phyloP scores from a whole-genome alignment of 495 filamentous ascomycete species.

The Talaromyces ruber region DNA sequence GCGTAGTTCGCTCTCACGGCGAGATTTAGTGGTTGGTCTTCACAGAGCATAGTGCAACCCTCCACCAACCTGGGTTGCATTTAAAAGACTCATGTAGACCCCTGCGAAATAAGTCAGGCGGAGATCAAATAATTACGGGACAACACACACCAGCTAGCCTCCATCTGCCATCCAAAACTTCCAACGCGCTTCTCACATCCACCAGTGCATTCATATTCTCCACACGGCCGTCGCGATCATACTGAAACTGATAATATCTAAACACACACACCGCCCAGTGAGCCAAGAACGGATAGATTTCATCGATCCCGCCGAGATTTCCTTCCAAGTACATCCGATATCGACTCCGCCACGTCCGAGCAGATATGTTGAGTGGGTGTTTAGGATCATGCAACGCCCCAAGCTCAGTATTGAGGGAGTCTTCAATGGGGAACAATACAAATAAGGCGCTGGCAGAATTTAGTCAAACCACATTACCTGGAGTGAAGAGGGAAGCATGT shows the following conservation, averaged over 20 bases:
- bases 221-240: constrained; percentile 7
- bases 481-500: neutral
- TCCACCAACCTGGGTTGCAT: neutral
- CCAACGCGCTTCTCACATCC: constrained; percentile 2
- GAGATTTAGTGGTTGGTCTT: neutral
- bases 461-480: neutral
- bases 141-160: constrained; percentile 7
- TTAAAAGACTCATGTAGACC: constrained; percentile 1
- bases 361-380: constrained; percentile 6
- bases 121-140: neutral
- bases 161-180: constrained; percentile 8
- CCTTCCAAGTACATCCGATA: constrained; percentile 4
- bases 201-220: constrained; percentile 6
- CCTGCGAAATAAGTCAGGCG: neutral
- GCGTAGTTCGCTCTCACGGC: neutral
- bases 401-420: neutral
- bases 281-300: constrained; percentile 7
- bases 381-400: neutral
- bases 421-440: neutral
- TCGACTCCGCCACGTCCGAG: neutral
- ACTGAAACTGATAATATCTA: constrained; percentile 6
- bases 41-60: neutral
- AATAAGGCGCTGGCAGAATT: neutral
- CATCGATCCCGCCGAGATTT: neutral
- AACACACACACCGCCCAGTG: constrained; percentile 6